Conservation (phyloP, 2,329 filamentous ascomycete genomes). For the Neonectria ditissima region DNA sequence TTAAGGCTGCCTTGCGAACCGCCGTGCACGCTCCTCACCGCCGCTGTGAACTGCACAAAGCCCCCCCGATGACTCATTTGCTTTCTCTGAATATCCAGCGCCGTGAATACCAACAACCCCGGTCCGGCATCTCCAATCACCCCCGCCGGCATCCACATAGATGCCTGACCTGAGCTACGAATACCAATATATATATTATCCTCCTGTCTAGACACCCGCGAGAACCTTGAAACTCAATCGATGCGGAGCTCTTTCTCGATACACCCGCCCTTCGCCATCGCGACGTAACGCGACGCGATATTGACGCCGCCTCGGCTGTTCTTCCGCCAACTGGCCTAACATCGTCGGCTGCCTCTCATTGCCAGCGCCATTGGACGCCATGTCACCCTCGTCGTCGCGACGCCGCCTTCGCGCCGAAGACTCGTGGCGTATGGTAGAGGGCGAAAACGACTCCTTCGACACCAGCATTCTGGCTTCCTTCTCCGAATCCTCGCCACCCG, state of each 20-base stretch:
- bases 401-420: conserved; percentile 56
- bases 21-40: background rate
- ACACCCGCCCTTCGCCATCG: conserved; percentile 10
- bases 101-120: conserved; percentile 23
- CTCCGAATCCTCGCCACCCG: conserved; percentile 49
- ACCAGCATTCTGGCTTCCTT: conserved; percentile 63
- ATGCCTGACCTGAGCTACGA: background rate
- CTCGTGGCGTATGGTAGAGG: conserved; percentile 72
- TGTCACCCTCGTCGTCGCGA: conserved; percentile 39
- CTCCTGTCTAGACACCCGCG: conserved; percentile 11
- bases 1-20: conserved; percentile 9
- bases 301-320: background rate
- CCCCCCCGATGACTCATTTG: conserved; percentile 22
- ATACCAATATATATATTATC: conserved; percentile 7
- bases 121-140: conserved; percentile 15
- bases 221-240: conserved; percentile 17
- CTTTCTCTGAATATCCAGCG: conserved; percentile 2
- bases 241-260: conserved; percentile 19
- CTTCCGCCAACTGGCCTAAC: background rate
- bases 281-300: conserved; percentile 13
- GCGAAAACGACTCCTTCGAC: conserved; percentile 71
- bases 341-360: conserved; percentile 1
- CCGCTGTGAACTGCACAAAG: conserved; percentile 6
- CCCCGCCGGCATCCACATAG: conserved; percentile 9
- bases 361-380: conserved; percentile 10